Evolutionary conservation across 768 basidiomycete species (phyloP).

Genomic region (Hemileccinum impolitum): DNA sequence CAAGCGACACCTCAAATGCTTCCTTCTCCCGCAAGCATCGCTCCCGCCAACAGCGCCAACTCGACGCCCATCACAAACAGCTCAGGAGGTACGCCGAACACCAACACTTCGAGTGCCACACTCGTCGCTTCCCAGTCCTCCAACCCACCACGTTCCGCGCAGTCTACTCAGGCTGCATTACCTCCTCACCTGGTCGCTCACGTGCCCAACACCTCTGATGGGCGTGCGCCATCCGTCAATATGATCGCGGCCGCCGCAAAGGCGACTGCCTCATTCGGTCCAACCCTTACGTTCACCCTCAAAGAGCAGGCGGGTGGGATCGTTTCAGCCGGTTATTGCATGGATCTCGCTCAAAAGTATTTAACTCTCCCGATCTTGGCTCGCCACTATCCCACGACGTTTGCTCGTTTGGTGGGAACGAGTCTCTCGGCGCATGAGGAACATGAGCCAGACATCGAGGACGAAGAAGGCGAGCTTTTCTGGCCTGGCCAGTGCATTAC

Average conservation of each 20-base stretch:
- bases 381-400: constrained; percentile 72
- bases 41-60: constrained; percentile 64
- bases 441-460: constrained; percentile 78
- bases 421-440: constrained; percentile 64
- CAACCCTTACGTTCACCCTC: constrained; percentile 21
- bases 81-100: constrained; percentile 53
- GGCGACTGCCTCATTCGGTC: constrained; percentile 28
- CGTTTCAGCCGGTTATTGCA: constrained; percentile 39
- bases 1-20: constrained; percentile 68
- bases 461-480: constrained; percentile 82
- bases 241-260: constrained; percentile 33
- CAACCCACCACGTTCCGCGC: constrained; percentile 26
- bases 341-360: constrained; percentile 47
- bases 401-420: constrained; percentile 67
- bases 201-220: constrained; percentile 28
- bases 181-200: constrained; percentile 34
- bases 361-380: constrained; percentile 67
- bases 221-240: constrained; percentile 24
- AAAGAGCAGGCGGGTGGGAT: constrained; percentile 36
- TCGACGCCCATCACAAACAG: constrained; percentile 67
- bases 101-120: constrained; percentile 26
- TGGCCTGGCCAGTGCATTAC: constrained; percentile 75
- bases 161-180: constrained; percentile 37
- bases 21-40: constrained; percentile 72
- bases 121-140: constrained; percentile 25